Evolutionary conservation across 2,329 filamentous ascomycete species (phyloP), one percentile per base, ranked within the genome.

Genomic region (Neophaeococcomyces mojaviensis): DNA sequence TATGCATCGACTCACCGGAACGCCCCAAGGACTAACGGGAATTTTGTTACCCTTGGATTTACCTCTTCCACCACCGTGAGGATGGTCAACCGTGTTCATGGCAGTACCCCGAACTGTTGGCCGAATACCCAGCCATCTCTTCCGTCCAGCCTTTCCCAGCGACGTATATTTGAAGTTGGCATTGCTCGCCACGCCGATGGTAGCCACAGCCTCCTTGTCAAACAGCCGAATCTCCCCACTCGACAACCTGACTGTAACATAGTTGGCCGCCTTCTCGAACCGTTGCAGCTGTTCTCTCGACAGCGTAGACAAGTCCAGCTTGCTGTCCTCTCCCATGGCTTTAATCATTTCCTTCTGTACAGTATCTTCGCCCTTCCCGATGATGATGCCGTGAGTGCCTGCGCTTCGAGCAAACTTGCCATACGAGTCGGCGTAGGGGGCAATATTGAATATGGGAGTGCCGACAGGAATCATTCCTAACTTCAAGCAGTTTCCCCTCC

Each of bases 31-130:
- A 70, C 88, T 95, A 59, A 92, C 88, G 28, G 94, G 92, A 63
- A 94, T 77, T 51, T 89, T 81, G 64, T 96, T 95, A 80, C 92
- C 88, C 86, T 98, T 98, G 48, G 88, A 96, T 73, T 98, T 98
- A 73, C 92, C 92, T 76, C 94, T 81, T 69, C 92, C 92, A 85
- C 92, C 92, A 78, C 92, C 92, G 67, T 98, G 92, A 61, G 92
- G 92, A 76, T 98, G 92, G 62, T 98, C 92, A 59, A 82, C 86
- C 81, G 90, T 88, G 73, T 98, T 98, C 94, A 98, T 98, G 53
- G 94, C 92, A 59, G 97, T 71, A 84, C 92, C 94, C 73, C 94
- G 82, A 36, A 98, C 92, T 1, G 92, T 96, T 13, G 92, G 92
- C 57, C 92, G 77, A 61, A 94, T 95, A 62, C 92, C 92, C 55